These are phyloP conservation scores for Penicillium brasilianum DNA, from an alignment of 2,329 filamentous ascomycete genomes.

Conservation along the genomic window DNA sequence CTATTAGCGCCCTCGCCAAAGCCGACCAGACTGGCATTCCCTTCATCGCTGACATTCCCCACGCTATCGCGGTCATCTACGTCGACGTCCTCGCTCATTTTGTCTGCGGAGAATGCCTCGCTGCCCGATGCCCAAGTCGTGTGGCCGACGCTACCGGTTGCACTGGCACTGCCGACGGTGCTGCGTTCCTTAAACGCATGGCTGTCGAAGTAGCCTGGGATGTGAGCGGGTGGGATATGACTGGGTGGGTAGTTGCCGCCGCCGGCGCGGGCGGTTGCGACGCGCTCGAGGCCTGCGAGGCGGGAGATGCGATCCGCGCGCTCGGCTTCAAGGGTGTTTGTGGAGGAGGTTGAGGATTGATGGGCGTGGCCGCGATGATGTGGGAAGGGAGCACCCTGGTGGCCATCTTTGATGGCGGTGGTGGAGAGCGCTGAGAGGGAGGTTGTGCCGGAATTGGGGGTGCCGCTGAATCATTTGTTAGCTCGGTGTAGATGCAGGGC, in stretches of 20 bases:
- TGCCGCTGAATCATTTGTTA: constrained; percentile 66
- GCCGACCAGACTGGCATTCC: constrained; percentile 80
- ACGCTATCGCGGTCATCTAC: constrained; percentile 64
- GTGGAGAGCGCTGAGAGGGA: constrained; percentile 91
- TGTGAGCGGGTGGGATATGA: constrained; percentile 46
- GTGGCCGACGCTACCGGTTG: constrained; percentile 72
- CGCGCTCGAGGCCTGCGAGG: constrained; percentile 85
- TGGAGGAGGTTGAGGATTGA: constrained; percentile 64
- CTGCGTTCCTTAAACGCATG: constrained; percentile 75
- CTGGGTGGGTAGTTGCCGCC: constrained; percentile 41
- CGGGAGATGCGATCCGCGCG: constrained; percentile 94
- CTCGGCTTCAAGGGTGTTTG: constrained; percentile 83
- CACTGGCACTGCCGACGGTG: constrained; percentile 89
- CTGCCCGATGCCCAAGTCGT: constrained; percentile 72
- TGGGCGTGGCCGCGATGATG: constrained; percentile 56
- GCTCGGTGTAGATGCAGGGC: constrained; percentile 4
- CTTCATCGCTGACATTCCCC: constrained; percentile 85
- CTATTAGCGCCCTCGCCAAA: constrained; percentile 92
- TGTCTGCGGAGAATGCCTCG: constrained; percentile 60
- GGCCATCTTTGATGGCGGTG: constrained; percentile 94
- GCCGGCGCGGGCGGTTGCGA: constrained; percentile 72
- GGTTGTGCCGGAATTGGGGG: constrained; percentile 89
- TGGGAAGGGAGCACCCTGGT: constrained; percentile 77
- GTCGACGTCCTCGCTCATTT: constrained; percentile 70
- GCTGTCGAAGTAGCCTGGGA: constrained; percentile 80